Evolutionary conservation across 257 asterid species (phyloP).

Genomic region (Ehretia macrophylla): DNA sequence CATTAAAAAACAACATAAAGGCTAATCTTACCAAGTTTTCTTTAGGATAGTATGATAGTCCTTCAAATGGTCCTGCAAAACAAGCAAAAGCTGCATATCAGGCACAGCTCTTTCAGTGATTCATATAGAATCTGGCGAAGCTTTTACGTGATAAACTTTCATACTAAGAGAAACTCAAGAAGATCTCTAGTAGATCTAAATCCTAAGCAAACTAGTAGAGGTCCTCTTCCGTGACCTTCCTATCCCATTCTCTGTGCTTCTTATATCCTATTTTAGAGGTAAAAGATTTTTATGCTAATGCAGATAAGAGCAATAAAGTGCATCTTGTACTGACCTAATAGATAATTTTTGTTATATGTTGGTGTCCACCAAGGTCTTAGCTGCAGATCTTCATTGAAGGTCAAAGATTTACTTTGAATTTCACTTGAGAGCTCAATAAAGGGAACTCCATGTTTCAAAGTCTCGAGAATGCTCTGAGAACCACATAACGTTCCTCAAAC

Average conservation of each 20-base stretch:
- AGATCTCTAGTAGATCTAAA: background rate
- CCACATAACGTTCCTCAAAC: no score
- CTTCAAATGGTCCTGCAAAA: constrained; percentile 83
- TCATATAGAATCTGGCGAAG: background rate
- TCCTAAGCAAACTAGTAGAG: no score
- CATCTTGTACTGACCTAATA: constrained; percentile 58
- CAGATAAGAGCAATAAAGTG: background rate
- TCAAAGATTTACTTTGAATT: constrained; percentile 59
- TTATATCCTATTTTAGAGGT: background rate
- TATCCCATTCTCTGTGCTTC: no score
- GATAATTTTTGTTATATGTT: constrained; percentile 73
- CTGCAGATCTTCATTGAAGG: constrained; percentile 80
- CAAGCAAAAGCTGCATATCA: constrained; percentile 15
- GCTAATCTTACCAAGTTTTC: constrained; percentile 54
- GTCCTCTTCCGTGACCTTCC: no score
- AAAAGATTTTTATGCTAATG: no score
- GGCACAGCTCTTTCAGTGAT: background rate
- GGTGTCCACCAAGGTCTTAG: constrained; percentile 99
- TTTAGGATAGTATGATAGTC: constrained; percentile 57
- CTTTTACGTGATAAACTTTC: no score
- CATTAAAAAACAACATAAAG: constrained; percentile 10
- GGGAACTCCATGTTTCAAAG: constrained; percentile 61
- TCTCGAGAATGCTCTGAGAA: constrained; percentile 57
- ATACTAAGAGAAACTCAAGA: no score
- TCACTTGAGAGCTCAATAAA: constrained; percentile 74